Evolutionary conservation across 257 asterid species (phyloP), one percentile per base, ranked within the genome.

Genomic region (Agastache rugosa): DNA sequence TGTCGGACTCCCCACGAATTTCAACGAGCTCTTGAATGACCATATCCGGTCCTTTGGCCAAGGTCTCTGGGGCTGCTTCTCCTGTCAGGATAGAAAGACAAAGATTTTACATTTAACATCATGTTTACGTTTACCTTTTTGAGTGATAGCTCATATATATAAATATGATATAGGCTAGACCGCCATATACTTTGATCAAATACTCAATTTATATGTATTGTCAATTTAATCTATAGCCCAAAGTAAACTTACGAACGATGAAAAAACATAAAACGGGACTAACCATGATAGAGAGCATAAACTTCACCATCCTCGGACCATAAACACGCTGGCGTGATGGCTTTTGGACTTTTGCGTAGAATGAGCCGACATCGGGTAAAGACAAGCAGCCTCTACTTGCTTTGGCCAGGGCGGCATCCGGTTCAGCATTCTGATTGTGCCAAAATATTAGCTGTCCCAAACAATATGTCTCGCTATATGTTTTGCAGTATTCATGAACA

Each of bases 1-100:
- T 96, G 88, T 91, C 3, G 99, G 99, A 72, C 96, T 92, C 35
- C 98, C 99, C 11, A 92, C 75, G 2, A 95, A 51, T 82, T 82
- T 89, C 9, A 81, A 83, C 35, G 75, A 72, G 81, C 83, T 84
- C 78, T 85, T 87, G 87, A 89, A 95, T 31, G 97, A 84, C 99
- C 99, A 95, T 78, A 95, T 90, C 45, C 88, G 74, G 68, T 90
- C 98, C 85, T 87, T 95, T 0, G 98, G 97, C 99, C 99, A 95
- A 1, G 96, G 78, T 84, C 92, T 87, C 85, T 95, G 97, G 0
- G 89, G 86, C 74, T 89, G 97, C 86, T 87, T 95, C 85, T 90
- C 97, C 99, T 95, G 92, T 16, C 50, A 63, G 50, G 51, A 35
- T 71, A 25, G 11, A 62, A 58, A 63, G 0, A 17, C 15, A 11